A percentile compares a stretch with the other conserved stretches of the same genome.
Evolutionary conservation across 2,329 filamentous ascomycete genomes (phyloP).

Genomic region (Sporothrix phasma): DNA sequence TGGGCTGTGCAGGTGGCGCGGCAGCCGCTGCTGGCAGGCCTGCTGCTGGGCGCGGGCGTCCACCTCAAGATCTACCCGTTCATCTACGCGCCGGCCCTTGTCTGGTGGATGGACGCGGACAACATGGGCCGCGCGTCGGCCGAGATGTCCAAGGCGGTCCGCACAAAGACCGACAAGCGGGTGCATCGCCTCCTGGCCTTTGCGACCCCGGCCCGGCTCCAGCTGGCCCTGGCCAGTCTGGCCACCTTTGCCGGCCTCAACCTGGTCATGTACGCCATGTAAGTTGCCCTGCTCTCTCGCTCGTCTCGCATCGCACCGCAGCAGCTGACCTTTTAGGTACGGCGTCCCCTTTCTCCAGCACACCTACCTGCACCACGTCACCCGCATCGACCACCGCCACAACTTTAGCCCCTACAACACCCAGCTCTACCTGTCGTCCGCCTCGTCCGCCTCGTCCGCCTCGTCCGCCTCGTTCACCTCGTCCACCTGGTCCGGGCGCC

Average conservation of each 20-base stretch:
- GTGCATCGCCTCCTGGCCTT: constrained; percentile 28
- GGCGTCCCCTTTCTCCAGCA: constrained; percentile 74
- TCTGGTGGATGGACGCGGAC: constrained; percentile 67
- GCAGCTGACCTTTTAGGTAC: constrained; percentile 42
- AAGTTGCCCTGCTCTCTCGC: constrained; percentile 24
- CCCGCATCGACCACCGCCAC: constrained; percentile 88
- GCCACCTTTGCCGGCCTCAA: constrained; percentile 67
- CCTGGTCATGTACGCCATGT: constrained; percentile 65
- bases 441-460: constrained; percentile 31
- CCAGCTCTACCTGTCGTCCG: constrained; percentile 76
- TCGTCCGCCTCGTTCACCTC: constrained; percentile 13
- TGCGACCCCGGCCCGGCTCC: constrained; percentile 44
- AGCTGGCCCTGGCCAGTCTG: constrained; percentile 55
- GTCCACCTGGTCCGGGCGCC: constrained; percentile 19
- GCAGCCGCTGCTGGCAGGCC: constrained; percentile 55
- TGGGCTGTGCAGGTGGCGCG: constrained; percentile 62
- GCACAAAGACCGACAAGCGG: constrained; percentile 12
- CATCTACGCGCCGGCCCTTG: constrained; percentile 74
- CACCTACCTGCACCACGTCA: constrained; percentile 88
- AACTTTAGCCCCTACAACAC: constrained; percentile 98
- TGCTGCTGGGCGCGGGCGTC: constrained; percentile 70
- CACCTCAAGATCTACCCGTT: constrained; percentile 99
- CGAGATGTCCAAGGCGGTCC: background rate
- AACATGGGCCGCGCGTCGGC: constrained; percentile 24
- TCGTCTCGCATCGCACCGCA: background rate